Conservation (phyloP, 306 rosid genomes). For the Casuarina equisetifolia region DNA sequence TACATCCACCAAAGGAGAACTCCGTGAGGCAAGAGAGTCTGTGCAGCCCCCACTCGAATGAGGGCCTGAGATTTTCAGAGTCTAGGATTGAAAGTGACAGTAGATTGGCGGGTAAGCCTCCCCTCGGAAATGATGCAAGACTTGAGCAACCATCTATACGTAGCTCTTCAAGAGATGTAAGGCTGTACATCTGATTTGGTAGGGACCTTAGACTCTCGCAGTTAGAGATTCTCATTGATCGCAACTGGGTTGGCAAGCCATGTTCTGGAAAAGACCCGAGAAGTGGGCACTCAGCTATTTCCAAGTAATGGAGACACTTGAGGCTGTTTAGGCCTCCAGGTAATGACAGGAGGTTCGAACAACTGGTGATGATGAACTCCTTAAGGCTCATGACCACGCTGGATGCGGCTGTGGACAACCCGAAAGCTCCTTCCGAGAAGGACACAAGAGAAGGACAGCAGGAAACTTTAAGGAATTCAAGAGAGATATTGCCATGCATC, state of each 20-base stretch:
- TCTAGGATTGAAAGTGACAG: slow-evolving; percentile 22
- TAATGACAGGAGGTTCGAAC: slow-evolving; percentile 20
- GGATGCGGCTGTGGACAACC: slow-evolving; percentile 10
- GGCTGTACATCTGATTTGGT: slow-evolving; percentile 24
- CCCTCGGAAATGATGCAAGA: slow-evolving; percentile 24
- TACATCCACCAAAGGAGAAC: slow-evolving; percentile 34
- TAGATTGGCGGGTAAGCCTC: slow-evolving; percentile 34
- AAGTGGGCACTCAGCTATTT: slow-evolving; percentile 34
- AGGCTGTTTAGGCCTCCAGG: slow-evolving; percentile 33
- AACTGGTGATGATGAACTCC: slow-evolving; percentile 24
- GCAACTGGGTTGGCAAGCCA: slow-evolving; percentile 27
- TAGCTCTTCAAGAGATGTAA: slow-evolving; percentile 34
- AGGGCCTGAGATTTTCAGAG: slow-evolving; percentile 31
- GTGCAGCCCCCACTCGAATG: slow-evolving; percentile 38
- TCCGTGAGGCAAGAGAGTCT: slow-evolving; percentile 26
- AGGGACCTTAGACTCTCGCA: slow-evolving; percentile 27
- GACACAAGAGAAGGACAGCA: slow-evolving; percentile 30
- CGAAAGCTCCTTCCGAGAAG: slow-evolving; percentile 24
- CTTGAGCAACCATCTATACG: slow-evolving; percentile 26
- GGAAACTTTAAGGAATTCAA: slow-evolving; percentile 18
- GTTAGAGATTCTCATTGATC: slow-evolving; percentile 17
- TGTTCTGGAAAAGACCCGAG: slow-evolving; percentile 21
- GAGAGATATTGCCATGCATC: slow-evolving; percentile 14
- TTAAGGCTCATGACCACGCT: slow-evolving; percentile 23
- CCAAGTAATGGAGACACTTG: slow-evolving; percentile 22